Evolutionary conservation across 345 rosid genomes (phyloP).

Genomic region (Salix koriyanagi): DNA sequence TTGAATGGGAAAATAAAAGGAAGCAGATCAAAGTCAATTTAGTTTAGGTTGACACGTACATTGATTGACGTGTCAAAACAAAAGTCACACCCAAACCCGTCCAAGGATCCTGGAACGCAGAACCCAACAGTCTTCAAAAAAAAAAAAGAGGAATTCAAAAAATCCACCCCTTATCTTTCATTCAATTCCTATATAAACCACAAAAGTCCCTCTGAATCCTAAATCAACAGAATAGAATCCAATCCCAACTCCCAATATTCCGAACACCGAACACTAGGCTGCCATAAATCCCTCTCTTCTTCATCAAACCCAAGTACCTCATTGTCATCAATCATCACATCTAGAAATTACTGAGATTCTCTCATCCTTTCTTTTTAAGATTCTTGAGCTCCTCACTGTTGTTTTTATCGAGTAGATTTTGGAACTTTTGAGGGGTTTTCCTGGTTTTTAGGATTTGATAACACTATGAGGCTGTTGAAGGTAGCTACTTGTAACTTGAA

Average conservation of each 20-base stretch:
- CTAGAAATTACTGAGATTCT: not conserved
- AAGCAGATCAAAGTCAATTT: no score
- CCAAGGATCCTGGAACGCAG: not conserved
- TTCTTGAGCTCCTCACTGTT: not conserved
- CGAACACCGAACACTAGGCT: not conserved
- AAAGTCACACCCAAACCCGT: not conserved
- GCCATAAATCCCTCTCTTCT: not conserved
- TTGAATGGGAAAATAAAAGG: no score
- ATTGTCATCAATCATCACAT: not conserved
- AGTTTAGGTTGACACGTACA: no score
- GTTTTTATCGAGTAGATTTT: not conserved
- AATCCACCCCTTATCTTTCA: not conserved
- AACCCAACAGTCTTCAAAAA: not conserved
- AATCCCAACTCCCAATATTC: not conserved
- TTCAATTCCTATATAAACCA: not conserved
- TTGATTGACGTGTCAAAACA: no score
- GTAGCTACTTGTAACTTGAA: slow-evolving; percentile 86
- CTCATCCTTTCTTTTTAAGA: not conserved
- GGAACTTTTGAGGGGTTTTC: not conserved
- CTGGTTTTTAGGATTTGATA: not conserved
- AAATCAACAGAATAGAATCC: not conserved
- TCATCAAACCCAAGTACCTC: no score
- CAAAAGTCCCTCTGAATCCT: not conserved
- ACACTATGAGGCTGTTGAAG: slow-evolving; percentile 67
- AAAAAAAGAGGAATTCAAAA: not conserved